A percentile compares a stretch with the other conserved stretches of the same genome.
Evolutionary conservation across 208 protist genomes (phyloP).

Genomic region (Wallacemonas rigidus): DNA sequence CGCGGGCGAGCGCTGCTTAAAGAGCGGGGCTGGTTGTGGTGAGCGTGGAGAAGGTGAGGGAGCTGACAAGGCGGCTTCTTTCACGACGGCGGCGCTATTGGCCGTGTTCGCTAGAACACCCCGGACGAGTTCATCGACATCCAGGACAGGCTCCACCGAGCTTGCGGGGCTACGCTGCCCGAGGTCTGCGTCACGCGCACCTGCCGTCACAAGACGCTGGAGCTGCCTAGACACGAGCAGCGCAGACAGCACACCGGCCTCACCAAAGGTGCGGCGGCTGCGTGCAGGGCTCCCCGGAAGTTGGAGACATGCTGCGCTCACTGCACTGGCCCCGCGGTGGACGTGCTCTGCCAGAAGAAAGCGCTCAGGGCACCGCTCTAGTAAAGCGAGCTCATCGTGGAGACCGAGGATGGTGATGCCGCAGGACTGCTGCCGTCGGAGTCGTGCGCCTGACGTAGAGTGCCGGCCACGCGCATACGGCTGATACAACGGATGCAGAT

Average conservation of each 20-base stretch:
- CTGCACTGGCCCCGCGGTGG: conserved; percentile 1
- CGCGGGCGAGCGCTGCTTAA: conserved; percentile 46
- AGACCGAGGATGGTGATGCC: conserved; percentile 79
- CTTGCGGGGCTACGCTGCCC: not conserved
- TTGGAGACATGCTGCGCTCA: not conserved
- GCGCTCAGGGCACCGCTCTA: conserved; percentile 58
- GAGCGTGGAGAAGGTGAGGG: not conserved
- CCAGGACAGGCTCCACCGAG: not conserved
- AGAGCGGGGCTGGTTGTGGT: conserved; percentile 34
- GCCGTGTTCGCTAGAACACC: conserved; percentile 1
- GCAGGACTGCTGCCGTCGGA: conserved; percentile 18
- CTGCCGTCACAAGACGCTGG: conserved; percentile 33
- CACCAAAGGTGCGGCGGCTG: not conserved
- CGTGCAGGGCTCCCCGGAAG: conserved; percentile 10
- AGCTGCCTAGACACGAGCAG: conserved; percentile 67
- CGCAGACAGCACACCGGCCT: conserved; percentile 23
- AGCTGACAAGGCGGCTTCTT: conserved; percentile 8
- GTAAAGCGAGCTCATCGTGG: conserved; percentile 76
- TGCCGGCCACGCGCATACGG: not conserved
- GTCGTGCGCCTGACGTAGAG: conserved; percentile 12
- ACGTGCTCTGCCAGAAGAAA: conserved; percentile 28
- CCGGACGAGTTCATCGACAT: conserved; percentile 1
- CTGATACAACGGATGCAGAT: too few species aligned
- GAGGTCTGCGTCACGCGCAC: conserved; percentile 26
- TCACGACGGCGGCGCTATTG: conserved; percentile 1